Conservation (phyloP, 768 basidiomycete species). For the Mrakia gelida region DNA sequence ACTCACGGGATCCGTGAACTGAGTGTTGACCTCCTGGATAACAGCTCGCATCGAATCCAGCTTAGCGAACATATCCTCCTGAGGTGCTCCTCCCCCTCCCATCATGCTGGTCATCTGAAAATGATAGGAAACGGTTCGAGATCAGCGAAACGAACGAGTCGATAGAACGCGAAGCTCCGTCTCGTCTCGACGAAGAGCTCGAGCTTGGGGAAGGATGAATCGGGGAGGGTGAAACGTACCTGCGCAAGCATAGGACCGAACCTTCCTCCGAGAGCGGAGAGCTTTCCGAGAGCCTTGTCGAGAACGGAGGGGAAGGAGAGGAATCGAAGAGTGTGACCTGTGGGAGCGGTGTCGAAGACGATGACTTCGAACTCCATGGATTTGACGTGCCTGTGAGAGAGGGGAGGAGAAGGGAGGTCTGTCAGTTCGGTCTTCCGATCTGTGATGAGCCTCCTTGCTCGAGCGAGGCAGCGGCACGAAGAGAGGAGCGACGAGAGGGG, state of each 20-base stretch:
- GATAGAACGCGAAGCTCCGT: background rate
- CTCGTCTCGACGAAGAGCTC: background rate
- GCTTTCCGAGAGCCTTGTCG: conserved; percentile 93
- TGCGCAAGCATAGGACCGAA: conserved; percentile 97
- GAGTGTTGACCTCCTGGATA: conserved; percentile 97
- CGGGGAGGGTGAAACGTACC: conserved; percentile 36
- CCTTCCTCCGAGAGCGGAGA: conserved; percentile 85
- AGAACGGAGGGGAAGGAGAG: conserved; percentile 97
- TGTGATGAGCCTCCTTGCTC: too few relatives aligned
- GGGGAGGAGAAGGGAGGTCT: background rate
- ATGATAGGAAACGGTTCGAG: background rate
- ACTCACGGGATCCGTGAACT: conserved; percentile 83
- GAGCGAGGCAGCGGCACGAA: background rate
- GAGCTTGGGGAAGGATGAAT: background rate
- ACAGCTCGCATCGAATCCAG: conserved; percentile 93
- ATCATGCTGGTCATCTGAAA: conserved; percentile 76
- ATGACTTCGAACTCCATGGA: conserved; percentile 99
- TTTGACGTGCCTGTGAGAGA: conserved; percentile 77
- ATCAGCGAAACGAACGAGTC: background rate
- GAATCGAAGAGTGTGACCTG: conserved; percentile 96
- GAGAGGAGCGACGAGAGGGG: background rate
- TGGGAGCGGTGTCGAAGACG: conserved; percentile 98
- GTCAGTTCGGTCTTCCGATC: background rate
- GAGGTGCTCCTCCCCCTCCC: conserved; percentile 78
- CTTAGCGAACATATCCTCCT: conserved; percentile 99